A percentile compares a stretch with the other conserved stretches of the same genome.
phyloP scores from a whole-genome alignment of 148 eudicot genomes.

The Persicaria maculosa region DNA sequence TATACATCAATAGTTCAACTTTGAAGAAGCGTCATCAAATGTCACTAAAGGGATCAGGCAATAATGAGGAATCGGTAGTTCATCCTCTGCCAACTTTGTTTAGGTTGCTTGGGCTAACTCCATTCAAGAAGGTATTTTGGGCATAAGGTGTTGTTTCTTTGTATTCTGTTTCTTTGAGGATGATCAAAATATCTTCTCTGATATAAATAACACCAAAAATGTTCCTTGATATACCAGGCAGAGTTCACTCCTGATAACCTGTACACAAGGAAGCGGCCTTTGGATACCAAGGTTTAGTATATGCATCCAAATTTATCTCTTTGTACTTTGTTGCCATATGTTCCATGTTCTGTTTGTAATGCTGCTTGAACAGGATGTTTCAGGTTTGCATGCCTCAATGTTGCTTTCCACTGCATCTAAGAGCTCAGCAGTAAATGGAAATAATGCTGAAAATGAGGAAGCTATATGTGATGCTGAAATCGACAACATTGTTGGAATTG shows the following conservation, averaged over 20 bases:
- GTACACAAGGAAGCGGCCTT: conserved; percentile 68
- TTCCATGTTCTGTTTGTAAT: conserved; percentile 12
- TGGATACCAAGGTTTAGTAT: conserved; percentile 46
- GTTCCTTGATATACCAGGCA: conserved; percentile 40
- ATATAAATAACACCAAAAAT: neutral
- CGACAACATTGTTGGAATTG: conserved; percentile 85
- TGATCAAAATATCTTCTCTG: neutral
- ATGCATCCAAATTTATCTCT: conserved; percentile 2
- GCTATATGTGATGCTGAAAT: conserved; percentile 78
- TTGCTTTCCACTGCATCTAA: conserved; percentile 32
- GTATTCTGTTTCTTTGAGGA: neutral
- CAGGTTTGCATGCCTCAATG: conserved; percentile 41
- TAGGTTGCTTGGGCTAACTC: conserved; percentile 61
- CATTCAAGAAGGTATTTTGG: conserved; percentile 66
- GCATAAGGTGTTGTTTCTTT: neutral
- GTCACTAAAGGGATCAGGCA: conserved; percentile 52
- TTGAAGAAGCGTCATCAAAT: conserved; percentile 60
- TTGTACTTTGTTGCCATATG: neutral
- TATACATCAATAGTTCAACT: conserved; percentile 75
- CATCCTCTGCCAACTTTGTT: conserved; percentile 83
- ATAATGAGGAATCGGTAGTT: conserved; percentile 55
- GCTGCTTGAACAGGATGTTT: conserved; percentile 44
- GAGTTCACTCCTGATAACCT: conserved; percentile 84
- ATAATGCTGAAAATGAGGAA: conserved; percentile 58
- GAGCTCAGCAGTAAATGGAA: conserved; percentile 34